These are phyloP conservation scores for Echium plantagineum DNA, from an alignment of 257 asterid species.

Conservation along the genomic window DNA sequence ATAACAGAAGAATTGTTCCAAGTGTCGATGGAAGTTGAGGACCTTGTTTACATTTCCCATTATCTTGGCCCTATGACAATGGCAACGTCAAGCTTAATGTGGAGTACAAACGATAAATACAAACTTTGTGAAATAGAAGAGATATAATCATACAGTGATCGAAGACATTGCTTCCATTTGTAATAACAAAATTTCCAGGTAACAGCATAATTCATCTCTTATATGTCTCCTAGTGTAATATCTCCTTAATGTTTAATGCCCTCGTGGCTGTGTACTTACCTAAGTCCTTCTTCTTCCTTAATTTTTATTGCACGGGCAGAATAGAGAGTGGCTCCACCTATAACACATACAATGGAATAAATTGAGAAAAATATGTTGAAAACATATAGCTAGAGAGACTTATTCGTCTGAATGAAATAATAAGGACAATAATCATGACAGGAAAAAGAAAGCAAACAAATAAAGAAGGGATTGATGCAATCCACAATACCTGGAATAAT, in stretches of 20 bases:
- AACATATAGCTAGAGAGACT: not conserved
- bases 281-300: constrained; percentile 81
- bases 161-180: not conserved
- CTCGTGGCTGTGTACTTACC: constrained; percentile 25
- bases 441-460: too few relatives aligned
- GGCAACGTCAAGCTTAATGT: not conserved
- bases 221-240: not conserved
- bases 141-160: not conserved
- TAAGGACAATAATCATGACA: not conserved
- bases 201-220: not conserved
- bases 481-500: constrained; percentile 74
- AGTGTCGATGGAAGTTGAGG: not conserved
- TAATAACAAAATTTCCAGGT: not conserved
- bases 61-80: not conserved
- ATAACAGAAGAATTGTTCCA: not conserved
- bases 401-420: not conserved
- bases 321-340: constrained; percentile 63
- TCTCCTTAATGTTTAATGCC: not conserved
- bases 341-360: constrained; percentile 12
- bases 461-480: constrained; percentile 8
- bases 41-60: not conserved
- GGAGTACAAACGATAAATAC: not conserved
- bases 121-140: not conserved
- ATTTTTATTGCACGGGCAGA: constrained; percentile 70
- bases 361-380: constrained; percentile 4